Base-by-base conservation (phyloP, 768 basidiomycete genomes). In the button mushroom (Agaricus bisporus) region DNA sequence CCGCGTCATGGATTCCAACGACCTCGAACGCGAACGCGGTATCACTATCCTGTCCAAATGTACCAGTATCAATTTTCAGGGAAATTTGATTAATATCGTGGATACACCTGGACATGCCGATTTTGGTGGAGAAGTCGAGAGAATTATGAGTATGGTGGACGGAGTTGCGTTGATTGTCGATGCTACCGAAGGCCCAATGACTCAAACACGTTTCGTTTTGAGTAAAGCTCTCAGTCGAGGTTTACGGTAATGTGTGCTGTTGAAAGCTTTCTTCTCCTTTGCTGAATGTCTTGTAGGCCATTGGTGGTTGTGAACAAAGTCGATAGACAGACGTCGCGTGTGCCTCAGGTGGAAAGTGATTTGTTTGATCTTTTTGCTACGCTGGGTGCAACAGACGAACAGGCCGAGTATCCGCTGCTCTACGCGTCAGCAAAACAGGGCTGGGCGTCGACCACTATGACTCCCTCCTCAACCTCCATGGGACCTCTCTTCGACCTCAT, bases 81-180 rank as follows among this genome's bases (percentile, higher is more conserved):
- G 72, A 2, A 75, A 73, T 59, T 67, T 76, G 3, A 78, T 81
- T 57, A 83, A 81, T 49, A 78, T 83, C 56, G 76, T 82, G 55
- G 81, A 83, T 59, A 83, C 81, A 0, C 81, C 80, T 0, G 80
- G 81, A 48, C 81, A 83, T 63, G 80, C 80, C 6, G 81, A 83
- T 59, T 81, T 83, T 65, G 80, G 80, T 32, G 80, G 80, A 51
- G 81, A 83, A 62, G 80, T 83, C 8, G 80, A 83, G 57, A 74
- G 80, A 50, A 75, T 81, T 3, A 69, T 80, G 69, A 78, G 78
- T 56, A 81, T 83, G 73, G 77, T 83, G 10, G 81, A 82, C 55
- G 80, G 80, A 26, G 80, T 81, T 10, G 79, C 79, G 12, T 70
- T 83, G n/a, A 66, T 83, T 3, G 75, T 83, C 15, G 80, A 82